phyloP scores from a whole-genome alignment of 1,284 basidiomycete species.

The Vanrija sp. region DNA sequence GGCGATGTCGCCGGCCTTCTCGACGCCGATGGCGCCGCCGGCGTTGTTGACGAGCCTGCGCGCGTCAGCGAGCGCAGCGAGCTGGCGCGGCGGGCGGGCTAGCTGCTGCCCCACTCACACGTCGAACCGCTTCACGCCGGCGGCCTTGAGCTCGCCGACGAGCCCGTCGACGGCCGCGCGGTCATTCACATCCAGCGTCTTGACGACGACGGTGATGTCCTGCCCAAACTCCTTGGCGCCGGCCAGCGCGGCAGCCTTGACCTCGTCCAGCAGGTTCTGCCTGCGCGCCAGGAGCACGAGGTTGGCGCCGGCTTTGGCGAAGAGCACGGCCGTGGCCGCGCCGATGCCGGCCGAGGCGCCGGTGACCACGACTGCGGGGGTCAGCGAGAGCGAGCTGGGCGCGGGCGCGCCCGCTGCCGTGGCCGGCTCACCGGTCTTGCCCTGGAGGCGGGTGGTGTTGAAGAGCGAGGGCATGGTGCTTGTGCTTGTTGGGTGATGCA shows the following conservation, averaged over 20 bases:
- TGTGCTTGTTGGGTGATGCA: not conserved
- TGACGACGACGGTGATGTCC: not conserved
- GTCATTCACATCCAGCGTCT: slow-evolving; percentile 21
- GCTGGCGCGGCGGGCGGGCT: not conserved
- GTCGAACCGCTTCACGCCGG: slow-evolving; percentile 12
- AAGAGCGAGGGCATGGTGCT: slow-evolving; percentile 15
- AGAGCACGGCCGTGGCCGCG: slow-evolving; percentile 50
- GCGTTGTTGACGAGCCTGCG: slow-evolving; percentile 20
- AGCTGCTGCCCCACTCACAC: slow-evolving; percentile 11
- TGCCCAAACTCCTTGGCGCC: slow-evolving; percentile 10
- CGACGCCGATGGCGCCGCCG: slow-evolving; percentile 19
- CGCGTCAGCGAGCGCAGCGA: not conserved
- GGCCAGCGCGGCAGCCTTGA: slow-evolving; percentile 26
- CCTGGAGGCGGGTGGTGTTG: slow-evolving; percentile 20
- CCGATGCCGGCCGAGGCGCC: slow-evolving; percentile 49
- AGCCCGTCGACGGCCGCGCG: slow-evolving; percentile 14
- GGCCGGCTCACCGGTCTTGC: slow-evolving; percentile 18
- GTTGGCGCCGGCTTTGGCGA: slow-evolving; percentile 59
- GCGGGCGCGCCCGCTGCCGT: not conserved
- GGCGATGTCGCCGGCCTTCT: slow-evolving; percentile 22
- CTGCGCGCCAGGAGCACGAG: slow-evolving; percentile 59
- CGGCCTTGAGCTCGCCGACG: slow-evolving; percentile 7
- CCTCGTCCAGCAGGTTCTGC: slow-evolving; percentile 57
- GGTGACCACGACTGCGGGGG: slow-evolving; percentile 36
- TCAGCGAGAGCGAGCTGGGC: not conserved